Percentiles rank a stretch among this genome's conserved stretches.
These are phyloP conservation scores for Jasminum sambac DNA, from an alignment of 257 asterid species.

Conservation along the genomic window DNA sequence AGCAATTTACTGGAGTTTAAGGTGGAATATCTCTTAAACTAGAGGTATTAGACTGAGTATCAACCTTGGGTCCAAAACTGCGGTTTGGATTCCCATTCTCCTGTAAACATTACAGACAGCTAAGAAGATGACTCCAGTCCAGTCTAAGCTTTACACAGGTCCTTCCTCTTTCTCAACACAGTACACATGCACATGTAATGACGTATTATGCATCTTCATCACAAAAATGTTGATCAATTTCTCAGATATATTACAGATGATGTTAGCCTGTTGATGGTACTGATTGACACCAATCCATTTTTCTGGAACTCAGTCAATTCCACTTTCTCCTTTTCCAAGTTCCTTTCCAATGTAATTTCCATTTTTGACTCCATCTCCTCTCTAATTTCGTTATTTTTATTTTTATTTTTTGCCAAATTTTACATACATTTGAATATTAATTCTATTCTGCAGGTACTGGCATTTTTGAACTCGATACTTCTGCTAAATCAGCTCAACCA, in stretches of 20 bases:
- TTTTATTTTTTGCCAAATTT: conserved; percentile 15
- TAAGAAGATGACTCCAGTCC: conserved; percentile 46
- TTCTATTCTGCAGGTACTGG: conserved; percentile 54
- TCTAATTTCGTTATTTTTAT: conserved; percentile 2
- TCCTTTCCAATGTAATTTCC: conserved; percentile 69
- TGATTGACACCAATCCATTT: conserved; percentile 77
- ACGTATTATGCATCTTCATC: not conserved
- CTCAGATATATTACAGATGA: conserved; percentile 55
- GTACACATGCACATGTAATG: no score
- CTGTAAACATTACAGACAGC: not conserved
- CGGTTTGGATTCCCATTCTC: not conserved
- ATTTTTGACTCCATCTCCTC: not conserved
- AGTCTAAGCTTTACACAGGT: conserved; percentile 56
- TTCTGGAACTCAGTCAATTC: conserved; percentile 76
- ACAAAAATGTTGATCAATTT: not conserved
- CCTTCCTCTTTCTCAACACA: not conserved
- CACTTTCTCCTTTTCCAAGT: conserved; percentile 56
- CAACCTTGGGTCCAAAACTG: not conserved
- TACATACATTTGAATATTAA: not conserved
- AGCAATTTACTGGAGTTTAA: not conserved
- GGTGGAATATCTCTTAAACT: not conserved
- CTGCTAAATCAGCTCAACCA: conserved; percentile 77
- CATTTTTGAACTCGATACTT: conserved; percentile 75
- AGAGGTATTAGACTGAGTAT: not conserved
- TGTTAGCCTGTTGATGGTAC: conserved; percentile 80